Conservation (phyloP, 208 protist species). For the Wallacemonas rigidus region DNA sequence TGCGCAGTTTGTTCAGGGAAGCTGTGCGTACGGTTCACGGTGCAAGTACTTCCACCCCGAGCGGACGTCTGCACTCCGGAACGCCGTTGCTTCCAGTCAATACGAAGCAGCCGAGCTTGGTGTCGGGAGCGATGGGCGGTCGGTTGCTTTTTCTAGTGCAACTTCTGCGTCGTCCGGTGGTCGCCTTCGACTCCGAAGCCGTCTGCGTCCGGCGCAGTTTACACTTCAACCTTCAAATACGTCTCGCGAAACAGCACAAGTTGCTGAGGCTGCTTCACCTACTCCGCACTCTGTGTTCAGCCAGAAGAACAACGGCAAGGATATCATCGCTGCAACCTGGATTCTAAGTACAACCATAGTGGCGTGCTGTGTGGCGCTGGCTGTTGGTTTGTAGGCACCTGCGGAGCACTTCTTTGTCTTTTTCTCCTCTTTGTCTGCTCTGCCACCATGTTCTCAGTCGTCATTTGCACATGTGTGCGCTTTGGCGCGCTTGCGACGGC, state of each 20-base stretch:
- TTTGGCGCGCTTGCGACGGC: not conserved
- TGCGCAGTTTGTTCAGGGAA: constrained; percentile 50
- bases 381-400: constrained; percentile 21
- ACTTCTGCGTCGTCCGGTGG: constrained; percentile 15
- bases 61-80: constrained; percentile 34
- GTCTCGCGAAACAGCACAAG: not conserved
- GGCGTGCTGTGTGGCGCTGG: constrained; percentile 30
- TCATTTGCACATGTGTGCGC: not conserved
- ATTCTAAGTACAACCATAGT: constrained; percentile 28
- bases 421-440: constrained; percentile 14
- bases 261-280: not conserved
- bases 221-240: constrained; percentile 9
- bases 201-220: constrained; percentile 43
- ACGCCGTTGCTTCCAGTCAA: constrained; percentile 31
- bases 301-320: not conserved
- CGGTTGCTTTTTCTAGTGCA: constrained; percentile 30
- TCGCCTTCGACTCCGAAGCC: constrained; percentile 39
- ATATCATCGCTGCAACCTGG: constrained; percentile 23
- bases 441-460: not conserved
- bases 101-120: constrained; percentile 24
- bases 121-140: constrained; percentile 8
- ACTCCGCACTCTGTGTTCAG: not conserved
- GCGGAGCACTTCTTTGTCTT: not conserved
- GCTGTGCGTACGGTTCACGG: constrained; percentile 50
- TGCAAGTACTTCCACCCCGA: constrained; percentile 66